Evolutionary conservation across 805 yeast genomes (phyloP), one percentile per base, ranked within the genome.

Genomic region (Myxozyma neotropica): DNA sequence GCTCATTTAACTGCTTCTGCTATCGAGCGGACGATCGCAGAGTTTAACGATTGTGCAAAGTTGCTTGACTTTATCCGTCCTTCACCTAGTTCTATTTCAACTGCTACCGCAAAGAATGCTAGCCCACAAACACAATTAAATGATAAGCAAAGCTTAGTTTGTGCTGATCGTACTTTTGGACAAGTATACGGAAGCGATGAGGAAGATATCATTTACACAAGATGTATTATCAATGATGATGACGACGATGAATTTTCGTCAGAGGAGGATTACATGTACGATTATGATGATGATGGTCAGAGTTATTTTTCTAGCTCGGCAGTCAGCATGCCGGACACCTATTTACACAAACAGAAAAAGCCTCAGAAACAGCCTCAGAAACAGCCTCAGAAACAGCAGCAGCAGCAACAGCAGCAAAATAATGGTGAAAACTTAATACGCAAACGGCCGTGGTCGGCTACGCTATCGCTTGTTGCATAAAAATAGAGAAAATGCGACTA

Each of bases 21-120:
- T 7, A 40, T 53, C 21, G 51, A 24, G 45, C 29, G 38, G 29
- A 39, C 46, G n/a, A 44, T 44, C 13, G 29, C 35, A 13, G 56
- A 52, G 35, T 52, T 52, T 35, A 40, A 52, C 13, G 44, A 35
- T 15, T 43, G 56, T 21, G 35, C 43, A 21, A 35, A 27, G 31
- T 24, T 52, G 26, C 49, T 52, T 7, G 27, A 24, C 7, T 52
- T 52, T n/a, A 12, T 52, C 21, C 44, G 55, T 4, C 54, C 54
- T 29, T 29, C 10, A 29, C 33, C 33, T 29, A n/a, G n/a, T n/a
- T n/a, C n/a, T n/a, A n/a, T n/a, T n/a, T n/a, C n/a, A n/a, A n/a
- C n/a, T n/a, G n/a, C n/a, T n/a, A n/a, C n/a, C n/a, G n/a, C n/a
- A n/a, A n/a, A n/a, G n/a, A n/a, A n/a, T n/a, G n/a, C n/a, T n/a